Evolutionary conservation across 1,284 basidiomycete species (phyloP).

Genomic region (Leucoagaricus sp.): DNA sequence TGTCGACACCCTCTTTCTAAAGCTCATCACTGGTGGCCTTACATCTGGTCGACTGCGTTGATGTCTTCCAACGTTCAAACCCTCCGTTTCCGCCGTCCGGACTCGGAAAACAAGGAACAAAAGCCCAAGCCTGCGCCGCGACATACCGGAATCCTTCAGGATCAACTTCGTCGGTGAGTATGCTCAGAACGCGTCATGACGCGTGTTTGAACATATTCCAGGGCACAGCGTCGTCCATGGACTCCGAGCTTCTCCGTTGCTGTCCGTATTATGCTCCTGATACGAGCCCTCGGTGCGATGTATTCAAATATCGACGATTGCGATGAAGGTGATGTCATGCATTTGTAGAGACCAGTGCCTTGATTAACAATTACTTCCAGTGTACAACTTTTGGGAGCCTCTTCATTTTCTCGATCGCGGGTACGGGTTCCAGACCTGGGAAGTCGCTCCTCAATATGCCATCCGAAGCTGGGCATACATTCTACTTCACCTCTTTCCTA

Average conservation of each 20-base stretch:
- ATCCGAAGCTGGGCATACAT: slow-evolving; percentile 96
- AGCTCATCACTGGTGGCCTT: too few relatives aligned
- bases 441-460: slow-evolving; percentile 87
- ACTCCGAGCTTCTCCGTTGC: slow-evolving; percentile 82
- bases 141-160: slow-evolving; percentile 73
- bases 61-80: slow-evolving; percentile 45
- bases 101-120: slow-evolving; percentile 31
- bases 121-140: slow-evolving; percentile 38
- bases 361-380: slow-evolving; percentile 42
- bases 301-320: slow-evolving; percentile 96
- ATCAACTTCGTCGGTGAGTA: slow-evolving; percentile 67
- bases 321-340: slow-evolving; percentile 77
- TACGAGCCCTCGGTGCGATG: slow-evolving; percentile 89
- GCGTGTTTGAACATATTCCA: slow-evolving; percentile 27
- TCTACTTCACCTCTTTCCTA: slow-evolving; percentile 70
- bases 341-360: slow-evolving; percentile 4
- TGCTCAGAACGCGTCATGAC: slow-evolving; percentile 13
- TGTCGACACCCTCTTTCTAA: too few relatives aligned
- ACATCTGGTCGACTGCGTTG: slow-evolving; percentile 12
- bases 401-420: slow-evolving; percentile 87
- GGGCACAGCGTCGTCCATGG: slow-evolving; percentile 77
- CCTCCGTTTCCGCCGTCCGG: slow-evolving; percentile 58
- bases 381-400: slow-evolving; percentile 99
- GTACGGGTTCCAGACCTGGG: slow-evolving; percentile 97
- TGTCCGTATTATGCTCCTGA: slow-evolving; percentile 79